Evolutionary conservation across 116 monocot genomes (phyloP).

Genomic region (Zostera marina): DNA sequence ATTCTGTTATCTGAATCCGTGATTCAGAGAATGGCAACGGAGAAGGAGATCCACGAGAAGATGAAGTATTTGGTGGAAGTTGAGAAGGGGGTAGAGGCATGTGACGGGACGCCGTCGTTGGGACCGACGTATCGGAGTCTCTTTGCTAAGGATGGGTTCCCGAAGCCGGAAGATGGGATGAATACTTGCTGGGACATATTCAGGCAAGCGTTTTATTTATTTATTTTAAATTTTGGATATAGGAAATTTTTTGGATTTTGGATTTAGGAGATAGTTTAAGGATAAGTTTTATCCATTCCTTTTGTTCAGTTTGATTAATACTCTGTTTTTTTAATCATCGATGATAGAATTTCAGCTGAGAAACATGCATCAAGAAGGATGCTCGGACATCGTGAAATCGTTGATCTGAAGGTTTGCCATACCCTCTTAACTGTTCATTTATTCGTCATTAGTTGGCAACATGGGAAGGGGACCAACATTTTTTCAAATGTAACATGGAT

Average conservation of each 20-base stretch:
- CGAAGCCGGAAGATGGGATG: conserved; percentile 28
- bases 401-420: conserved; percentile 40
- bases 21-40: too few species aligned
- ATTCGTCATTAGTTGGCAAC: not conserved
- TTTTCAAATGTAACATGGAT: too few species aligned
- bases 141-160: conserved; percentile 77
- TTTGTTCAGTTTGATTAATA: too few species aligned
- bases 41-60: not conserved
- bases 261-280: not conserved
- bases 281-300: too few species aligned
- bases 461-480: too few species aligned
- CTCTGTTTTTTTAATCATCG: not conserved
- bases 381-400: conserved; percentile 47
- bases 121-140: conserved; percentile 70
- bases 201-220: conserved; percentile 21
- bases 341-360: conserved; percentile 39
- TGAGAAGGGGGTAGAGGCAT: conserved; percentile 30
- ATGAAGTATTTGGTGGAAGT: conserved; percentile 64
- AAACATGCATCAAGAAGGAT: conserved; percentile 42
- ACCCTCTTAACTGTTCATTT: not conserved
- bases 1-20: too few species aligned
- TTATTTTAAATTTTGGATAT: not conserved
- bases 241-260: not conserved
- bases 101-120: conserved; percentile 28
- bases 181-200: conserved; percentile 80